Percentiles rank a stretch among this genome's conserved stretches.
Evolutionary conservation across 441 rosid genomes (phyloP).

Genomic region (Biscutella auriculata): DNA sequence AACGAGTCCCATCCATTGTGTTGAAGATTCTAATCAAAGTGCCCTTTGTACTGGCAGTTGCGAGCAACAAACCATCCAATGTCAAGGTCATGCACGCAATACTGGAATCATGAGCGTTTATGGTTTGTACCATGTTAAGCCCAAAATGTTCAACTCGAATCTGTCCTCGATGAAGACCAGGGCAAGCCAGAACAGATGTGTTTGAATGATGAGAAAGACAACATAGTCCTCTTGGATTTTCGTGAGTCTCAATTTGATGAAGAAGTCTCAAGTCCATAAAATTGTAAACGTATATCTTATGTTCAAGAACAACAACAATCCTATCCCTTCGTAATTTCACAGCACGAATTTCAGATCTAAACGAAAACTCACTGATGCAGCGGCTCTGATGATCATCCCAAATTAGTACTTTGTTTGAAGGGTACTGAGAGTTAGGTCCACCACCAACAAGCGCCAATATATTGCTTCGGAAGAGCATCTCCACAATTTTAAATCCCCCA

Average conservation of each 20-base stretch:
- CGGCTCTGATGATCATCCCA: conserved; percentile 89
- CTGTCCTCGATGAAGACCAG: conserved; percentile 72
- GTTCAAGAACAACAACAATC: conserved; percentile 82
- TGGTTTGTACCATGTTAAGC: conserved; percentile 55
- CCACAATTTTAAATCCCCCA: conserved; percentile 78
- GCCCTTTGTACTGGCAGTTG: conserved; percentile 85
- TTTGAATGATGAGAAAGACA: conserved; percentile 78
- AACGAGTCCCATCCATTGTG: conserved; percentile 85
- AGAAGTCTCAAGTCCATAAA: conserved; percentile 71
- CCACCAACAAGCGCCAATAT: conserved; percentile 80
- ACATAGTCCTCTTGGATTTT: conserved; percentile 80
- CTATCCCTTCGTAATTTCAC: conserved; percentile 69
- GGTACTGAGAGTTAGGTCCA: conserved; percentile 59
- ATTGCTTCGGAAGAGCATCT: conserved; percentile 89
- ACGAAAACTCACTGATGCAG: conserved; percentile 74
- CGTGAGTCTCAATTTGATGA: conserved; percentile 76
- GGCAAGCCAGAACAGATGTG: conserved; percentile 80
- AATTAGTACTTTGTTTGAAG: conserved; percentile 73
- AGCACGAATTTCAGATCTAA: conserved; percentile 68
- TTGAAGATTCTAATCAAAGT: conserved; percentile 86
- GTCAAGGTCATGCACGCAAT: conserved; percentile 78
- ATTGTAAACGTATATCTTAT: conserved; percentile 70
- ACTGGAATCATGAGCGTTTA: conserved; percentile 74
- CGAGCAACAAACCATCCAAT: conserved; percentile 86
- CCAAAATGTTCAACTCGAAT: conserved; percentile 81